These are phyloP conservation scores for Pholiota molesta DNA, from an alignment of 768 basidiomycete genomes.

Conservation along the genomic window DNA sequence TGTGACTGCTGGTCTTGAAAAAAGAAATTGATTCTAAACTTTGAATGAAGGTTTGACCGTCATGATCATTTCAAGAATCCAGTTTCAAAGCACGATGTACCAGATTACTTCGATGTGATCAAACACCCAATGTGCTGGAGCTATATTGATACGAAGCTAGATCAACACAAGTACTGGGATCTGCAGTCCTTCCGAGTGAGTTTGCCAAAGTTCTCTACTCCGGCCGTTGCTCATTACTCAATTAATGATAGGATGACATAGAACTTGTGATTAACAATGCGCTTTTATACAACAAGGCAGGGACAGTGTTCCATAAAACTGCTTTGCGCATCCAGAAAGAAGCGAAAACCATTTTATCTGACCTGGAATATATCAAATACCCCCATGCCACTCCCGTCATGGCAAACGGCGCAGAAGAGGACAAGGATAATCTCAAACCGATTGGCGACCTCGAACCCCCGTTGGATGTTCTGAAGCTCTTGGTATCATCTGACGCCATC, in stretches of 20 bases:
- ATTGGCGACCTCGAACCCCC: slow-evolving; percentile 81
- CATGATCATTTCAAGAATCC: slow-evolving; percentile 80
- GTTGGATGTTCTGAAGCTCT: slow-evolving; percentile 55
- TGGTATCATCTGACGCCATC: slow-evolving; percentile 55
- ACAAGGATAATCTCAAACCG: slow-evolving; percentile 14
- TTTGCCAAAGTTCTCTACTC: background rate
- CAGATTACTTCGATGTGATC: slow-evolving; percentile 91
- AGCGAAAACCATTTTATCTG: slow-evolving; percentile 42
- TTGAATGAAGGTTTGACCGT: slow-evolving; percentile 61
- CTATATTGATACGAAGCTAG: slow-evolving; percentile 79
- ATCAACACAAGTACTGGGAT: slow-evolving; percentile 82
- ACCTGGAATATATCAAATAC: slow-evolving; percentile 37
- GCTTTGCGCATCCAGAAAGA: slow-evolving; percentile 63
- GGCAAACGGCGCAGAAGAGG: background rate
- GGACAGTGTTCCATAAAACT: slow-evolving; percentile 68
- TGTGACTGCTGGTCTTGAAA: background rate
- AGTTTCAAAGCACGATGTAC: slow-evolving; percentile 76
- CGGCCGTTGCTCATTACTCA: background rate
- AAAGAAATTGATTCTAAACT: background rate
- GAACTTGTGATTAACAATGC: slow-evolving; percentile 86
- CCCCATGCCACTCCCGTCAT: slow-evolving; percentile 11
- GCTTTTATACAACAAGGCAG: slow-evolving; percentile 79
- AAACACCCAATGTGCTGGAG: slow-evolving; percentile 89
- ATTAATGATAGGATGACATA: slow-evolving; percentile 65
- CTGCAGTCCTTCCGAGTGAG: slow-evolving; percentile 71